phyloP scores from a whole-genome alignment of 2,329 filamentous ascomycete species.

The Ramichloridium luteum region DNA sequence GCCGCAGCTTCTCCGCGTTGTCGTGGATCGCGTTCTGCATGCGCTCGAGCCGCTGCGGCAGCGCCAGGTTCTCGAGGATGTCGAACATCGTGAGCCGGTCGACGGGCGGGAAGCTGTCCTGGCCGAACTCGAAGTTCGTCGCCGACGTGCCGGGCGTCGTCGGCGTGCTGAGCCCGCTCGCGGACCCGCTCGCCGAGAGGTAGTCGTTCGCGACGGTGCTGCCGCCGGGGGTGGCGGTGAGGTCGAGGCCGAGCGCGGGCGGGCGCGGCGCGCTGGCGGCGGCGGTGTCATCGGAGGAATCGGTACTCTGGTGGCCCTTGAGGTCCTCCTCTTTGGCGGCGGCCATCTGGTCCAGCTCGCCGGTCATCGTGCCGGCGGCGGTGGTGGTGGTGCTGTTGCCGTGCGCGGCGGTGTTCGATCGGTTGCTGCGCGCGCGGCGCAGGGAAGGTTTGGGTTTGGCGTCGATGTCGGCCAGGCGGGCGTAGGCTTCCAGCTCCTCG shows the following conservation, averaged over 20 bases:
- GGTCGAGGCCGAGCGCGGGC: background rate
- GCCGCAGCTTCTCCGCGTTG: constrained; percentile 74
- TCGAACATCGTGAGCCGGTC: constrained; percentile 88
- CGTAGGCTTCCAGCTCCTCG: constrained; percentile 18
- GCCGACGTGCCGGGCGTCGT: constrained; percentile 47
- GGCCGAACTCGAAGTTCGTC: constrained; percentile 68
- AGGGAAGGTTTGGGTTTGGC: constrained; percentile 4
- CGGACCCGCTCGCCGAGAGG: constrained; percentile 28
- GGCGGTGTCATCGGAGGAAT: too few relatives aligned
- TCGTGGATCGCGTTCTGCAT: constrained; percentile 70
- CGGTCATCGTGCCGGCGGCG: background rate
- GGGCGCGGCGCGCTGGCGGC: too few relatives aligned
- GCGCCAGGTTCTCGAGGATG: constrained; percentile 79
- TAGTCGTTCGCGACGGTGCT: constrained; percentile 18
- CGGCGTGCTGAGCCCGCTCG: constrained; percentile 22
- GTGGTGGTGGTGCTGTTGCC: constrained; percentile 6
- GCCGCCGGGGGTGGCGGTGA: constrained; percentile 1
- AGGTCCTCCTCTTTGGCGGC: constrained; percentile 19
- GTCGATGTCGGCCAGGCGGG: constrained; percentile 18
- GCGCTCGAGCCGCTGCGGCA: constrained; percentile 83
- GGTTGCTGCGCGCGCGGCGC: too few relatives aligned
- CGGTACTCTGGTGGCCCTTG: constrained; percentile 11
- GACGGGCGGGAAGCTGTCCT: constrained; percentile 73
- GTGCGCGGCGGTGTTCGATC: background rate
- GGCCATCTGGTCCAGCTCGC: constrained; percentile 21